A percentile compares a stretch with the other conserved stretches of the same genome.
Evolutionary conservation across 2,329 filamentous ascomycete species (phyloP).

Genomic region (Atkinsonella hypoxylon): DNA sequence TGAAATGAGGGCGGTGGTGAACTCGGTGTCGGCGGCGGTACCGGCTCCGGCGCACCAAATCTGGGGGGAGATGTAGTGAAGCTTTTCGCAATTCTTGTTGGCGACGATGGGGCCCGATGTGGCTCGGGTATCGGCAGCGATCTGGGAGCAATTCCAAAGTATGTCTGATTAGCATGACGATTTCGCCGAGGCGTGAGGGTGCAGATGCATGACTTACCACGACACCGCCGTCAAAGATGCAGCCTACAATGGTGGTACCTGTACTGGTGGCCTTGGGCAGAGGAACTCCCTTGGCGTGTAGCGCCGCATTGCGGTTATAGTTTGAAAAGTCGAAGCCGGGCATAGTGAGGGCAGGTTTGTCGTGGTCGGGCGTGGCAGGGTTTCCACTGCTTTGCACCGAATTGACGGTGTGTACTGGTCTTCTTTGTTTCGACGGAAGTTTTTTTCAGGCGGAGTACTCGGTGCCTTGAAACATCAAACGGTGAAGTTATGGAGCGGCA

Average conservation of each 20-base stretch:
- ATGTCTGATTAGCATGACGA: not conserved
- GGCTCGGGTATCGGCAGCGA: constrained; percentile 94
- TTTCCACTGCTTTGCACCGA: constrained; percentile 1
- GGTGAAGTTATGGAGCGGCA: not conserved
- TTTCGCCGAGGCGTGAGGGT: not conserved
- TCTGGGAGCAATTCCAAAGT: constrained; percentile 36
- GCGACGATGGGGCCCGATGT: constrained; percentile 96
- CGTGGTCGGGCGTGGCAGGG: constrained; percentile 4
- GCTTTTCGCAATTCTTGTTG: constrained; percentile 99
- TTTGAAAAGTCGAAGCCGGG: constrained; percentile 99
- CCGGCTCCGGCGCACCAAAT: constrained; percentile 99
- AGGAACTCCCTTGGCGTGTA: constrained; percentile 87
- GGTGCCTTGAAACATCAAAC: not conserved
- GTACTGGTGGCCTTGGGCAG: constrained; percentile 97
- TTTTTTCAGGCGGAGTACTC: not conserved
- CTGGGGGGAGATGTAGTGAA: constrained; percentile 96
- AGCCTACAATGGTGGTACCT: constrained; percentile 96
- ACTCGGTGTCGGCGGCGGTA: constrained; percentile 96
- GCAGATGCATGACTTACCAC: constrained; percentile 50
- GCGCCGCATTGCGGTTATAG: constrained; percentile 96
- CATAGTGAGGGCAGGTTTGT: constrained; percentile 45
- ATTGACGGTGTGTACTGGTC: not conserved
- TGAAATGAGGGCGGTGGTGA: constrained; percentile 96
- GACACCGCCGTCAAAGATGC: constrained; percentile 90
- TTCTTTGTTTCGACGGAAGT: not conserved